phyloP scores from a whole-genome alignment of 208 protist genomes.

The Trypanosoma theileri region DNA sequence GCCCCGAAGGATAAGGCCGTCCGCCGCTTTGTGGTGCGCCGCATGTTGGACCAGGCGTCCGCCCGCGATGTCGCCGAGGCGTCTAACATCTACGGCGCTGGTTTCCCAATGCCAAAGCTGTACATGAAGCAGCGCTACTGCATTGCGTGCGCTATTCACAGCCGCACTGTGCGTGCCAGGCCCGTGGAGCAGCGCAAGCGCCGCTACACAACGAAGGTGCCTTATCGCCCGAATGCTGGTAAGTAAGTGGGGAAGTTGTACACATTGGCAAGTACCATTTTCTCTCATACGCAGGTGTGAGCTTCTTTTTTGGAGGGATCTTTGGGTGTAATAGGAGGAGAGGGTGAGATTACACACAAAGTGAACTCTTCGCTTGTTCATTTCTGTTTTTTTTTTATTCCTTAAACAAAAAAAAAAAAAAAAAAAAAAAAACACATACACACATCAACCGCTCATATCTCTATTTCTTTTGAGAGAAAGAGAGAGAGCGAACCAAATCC shows the following conservation, averaged over 20 bases:
- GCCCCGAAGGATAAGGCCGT: slow-evolving; percentile 97
- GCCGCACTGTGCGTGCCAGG: slow-evolving; percentile 95
- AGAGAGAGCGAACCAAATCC: too few species aligned
- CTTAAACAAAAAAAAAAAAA: too few species aligned
- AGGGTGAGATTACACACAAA: too few species aligned
- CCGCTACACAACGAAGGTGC: slow-evolving; percentile 84
- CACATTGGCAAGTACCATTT: not conserved
- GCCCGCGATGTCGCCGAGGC: slow-evolving; percentile 97
- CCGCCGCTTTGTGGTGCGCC: slow-evolving; percentile 98
- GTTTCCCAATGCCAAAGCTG: slow-evolving; percentile 97
- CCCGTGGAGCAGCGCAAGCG: slow-evolving; percentile 78
- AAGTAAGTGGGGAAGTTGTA: slow-evolving; percentile 12
- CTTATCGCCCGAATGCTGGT: slow-evolving; percentile 50
- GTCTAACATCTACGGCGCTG: slow-evolving; percentile 90
- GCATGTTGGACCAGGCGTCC: slow-evolving; percentile 97
- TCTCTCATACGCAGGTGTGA: not conserved
- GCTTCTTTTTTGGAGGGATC: too few species aligned
- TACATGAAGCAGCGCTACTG: slow-evolving; percentile 99
- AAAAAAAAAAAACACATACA: too few species aligned
- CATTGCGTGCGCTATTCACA: slow-evolving; percentile 99
- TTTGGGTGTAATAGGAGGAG: not conserved
- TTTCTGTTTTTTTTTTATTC: too few species aligned
- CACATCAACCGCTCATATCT: too few species aligned
- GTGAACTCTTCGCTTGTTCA: too few species aligned
- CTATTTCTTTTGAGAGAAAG: too few species aligned